Base-by-base conservation (phyloP, 441 rosid genomes). In the Syzygium malaccense region DNA sequence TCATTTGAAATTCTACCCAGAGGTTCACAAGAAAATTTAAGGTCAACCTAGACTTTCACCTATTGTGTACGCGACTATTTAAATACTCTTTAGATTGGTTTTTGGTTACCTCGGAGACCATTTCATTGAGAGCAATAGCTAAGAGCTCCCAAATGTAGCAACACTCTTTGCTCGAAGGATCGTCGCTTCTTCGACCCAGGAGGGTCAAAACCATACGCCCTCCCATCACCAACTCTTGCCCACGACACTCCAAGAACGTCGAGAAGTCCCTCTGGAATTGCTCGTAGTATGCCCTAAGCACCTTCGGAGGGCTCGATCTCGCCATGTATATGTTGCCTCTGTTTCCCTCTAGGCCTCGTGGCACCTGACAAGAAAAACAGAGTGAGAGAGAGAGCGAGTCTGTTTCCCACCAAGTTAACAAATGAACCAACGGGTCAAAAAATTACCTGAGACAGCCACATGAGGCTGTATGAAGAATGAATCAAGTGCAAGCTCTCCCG, bases 401-500 rank as follows among this genome's bases (percentile, higher is more conserved):
- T 49, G 66, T 17, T n/a, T 48, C 33, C n/a, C 37, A 37, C 66
- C 55, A 48, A 68, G 23, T 87, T 17, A 33, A 68, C 53, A 62
- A 56, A 66, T 66, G 54, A 28, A 64, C 53, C 51, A 23, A n/a
- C 11, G 28, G 30, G 15, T 14, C 28, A 23, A 87, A 48, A 7
- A 7, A 26, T 88, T 37, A 60, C 89, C 62, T 51, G 45, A 48
- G 89, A 88, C 3, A 85, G 32, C 90, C 90, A 85, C 3, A 17
- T 75, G 84, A 85, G 87, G 85, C 90, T 66, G 17, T 53, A 85
- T 9, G 88, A 66, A 18, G 90, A 88, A 84, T 88, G 90, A 28
- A 86, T 64, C 30, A 88, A 86, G 33, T 75, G 90, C 2, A 88
- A 15, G 54, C 66, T 86, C 57, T 71, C 86, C 23, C 87, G 68